Evolutionary conservation across 495 filamentous ascomycete genomes (phyloP), one percentile per base, ranked within the genome.

Genomic region (Entonaema liquescens): DNA sequence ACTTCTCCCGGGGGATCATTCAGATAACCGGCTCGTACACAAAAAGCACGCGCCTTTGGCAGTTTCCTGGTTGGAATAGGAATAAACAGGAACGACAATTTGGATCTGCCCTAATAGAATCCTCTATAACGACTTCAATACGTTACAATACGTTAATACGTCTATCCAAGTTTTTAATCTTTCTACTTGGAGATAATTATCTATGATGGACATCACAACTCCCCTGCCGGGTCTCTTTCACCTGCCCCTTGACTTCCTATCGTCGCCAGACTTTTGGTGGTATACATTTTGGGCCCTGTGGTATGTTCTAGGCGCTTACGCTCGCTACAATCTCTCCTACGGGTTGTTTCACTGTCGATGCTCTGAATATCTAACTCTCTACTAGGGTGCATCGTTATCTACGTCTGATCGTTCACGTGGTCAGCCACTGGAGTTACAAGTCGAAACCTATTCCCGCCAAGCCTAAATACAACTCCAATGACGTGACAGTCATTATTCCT

Each of bases 401-500:
- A 8, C 85, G 85, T 31, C 73, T 86, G 29, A 40, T 84, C 44
- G 76, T 83, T 55, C 80, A 85, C 74, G 65, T 79, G 8, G n/a
- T 81, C 17, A 83, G 74, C 3, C 85, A 83, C 69, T 82, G 80
- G 75, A n/a, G 68, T 28, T 85, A 85, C 70, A 75, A 75, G 13
- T 76, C 81, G 3, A 69, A 80, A 6, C 74, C 75, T 2, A 79
- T 82, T 13, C 78, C 74, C 2, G 42, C 31, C 2, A 68, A 77
- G 21, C 80, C 82, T 8, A 78, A 57, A 15, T 80, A 83, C 68
- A 76, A 54, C 12, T 73, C 80, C 17, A 58, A 73, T 17, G 83
- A 88, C 70, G 85, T 88, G 68, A 86, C 85, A 2, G 83, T 87
- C 50, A 82, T 89, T 49, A 74, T 89, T 25, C 86, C 86, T 1